Conservation (phyloP, 257 asterid species). For the Ligustrum vulgare region DNA sequence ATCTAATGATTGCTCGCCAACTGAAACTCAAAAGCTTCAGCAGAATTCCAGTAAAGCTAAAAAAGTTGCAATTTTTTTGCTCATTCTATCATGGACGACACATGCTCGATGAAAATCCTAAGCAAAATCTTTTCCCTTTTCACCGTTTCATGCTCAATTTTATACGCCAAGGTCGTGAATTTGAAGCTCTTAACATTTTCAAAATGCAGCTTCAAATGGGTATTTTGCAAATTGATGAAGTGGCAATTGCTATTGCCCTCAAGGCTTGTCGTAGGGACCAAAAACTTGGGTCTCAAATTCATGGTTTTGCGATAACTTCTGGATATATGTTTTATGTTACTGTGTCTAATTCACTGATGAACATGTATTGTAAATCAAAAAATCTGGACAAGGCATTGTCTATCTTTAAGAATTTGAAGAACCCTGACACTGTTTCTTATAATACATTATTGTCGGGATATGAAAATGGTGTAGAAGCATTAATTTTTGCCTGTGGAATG, state of each 20-base stretch:
- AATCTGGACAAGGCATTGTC: constrained; percentile 43
- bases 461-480: constrained; percentile 51
- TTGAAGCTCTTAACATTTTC: constrained; percentile 58
- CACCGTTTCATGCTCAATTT: constrained; percentile 64
- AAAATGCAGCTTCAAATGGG: constrained; percentile 53
- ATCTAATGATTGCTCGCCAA: constrained; percentile 51
- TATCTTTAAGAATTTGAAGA: constrained; percentile 45
- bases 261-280: constrained; percentile 63
- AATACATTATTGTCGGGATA: constrained; percentile 80
- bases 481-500: constrained; percentile 57
- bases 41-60: constrained; percentile 8
- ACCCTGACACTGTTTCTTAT: constrained; percentile 77
- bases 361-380: constrained; percentile 65
- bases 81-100: constrained; percentile 42
- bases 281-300: constrained; percentile 61
- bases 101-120: constrained; percentile 60
- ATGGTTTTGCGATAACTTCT: constrained; percentile 52
- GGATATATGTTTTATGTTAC: constrained; percentile 42
- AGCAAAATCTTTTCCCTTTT: constrained; percentile 33
- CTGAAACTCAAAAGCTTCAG: constrained; percentile 31
- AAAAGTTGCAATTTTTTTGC: neutral
- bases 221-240: constrained; percentile 56
- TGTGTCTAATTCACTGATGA: constrained; percentile 85
- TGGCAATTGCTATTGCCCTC: constrained; percentile 60
- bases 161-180: constrained; percentile 42